Evolutionary conservation across 1,284 basidiomycete species (phyloP), one percentile per base, ranked within the genome.

Genomic region (Melampsora abietis-canadensis): DNA sequence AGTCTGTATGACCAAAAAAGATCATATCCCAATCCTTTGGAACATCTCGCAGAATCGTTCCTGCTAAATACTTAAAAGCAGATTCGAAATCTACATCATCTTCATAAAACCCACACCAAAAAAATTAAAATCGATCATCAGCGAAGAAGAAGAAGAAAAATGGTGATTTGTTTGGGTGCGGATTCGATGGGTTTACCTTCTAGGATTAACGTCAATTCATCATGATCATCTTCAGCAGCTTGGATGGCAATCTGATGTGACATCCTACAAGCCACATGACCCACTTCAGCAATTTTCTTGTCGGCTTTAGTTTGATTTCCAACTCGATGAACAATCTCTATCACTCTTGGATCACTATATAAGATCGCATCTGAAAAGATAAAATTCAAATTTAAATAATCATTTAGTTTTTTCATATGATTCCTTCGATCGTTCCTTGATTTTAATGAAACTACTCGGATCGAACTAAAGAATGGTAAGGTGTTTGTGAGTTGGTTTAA

Each of bases 21-120:
- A 74, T 74, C 30, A 74, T 66, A 24, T 74, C 72, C 72, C 72
- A 74, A 57, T 61, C 64, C 15, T 66, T 47, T 1, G 72, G 72
- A 2, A 61, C 72, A 27, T 74, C 72, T 46, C 72, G 66, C 17
- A 74, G 48, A 27, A 74, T 47, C 7, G 72, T 74, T 19, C 72
- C 72, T 4, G 72, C 31, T 21, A 66, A 34, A 27, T 74, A 74
- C n/a, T 47, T 60, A 51, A 74, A 74, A 24, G 72, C 72, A 30
- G 63, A 51, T 65, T 74, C 72, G 30, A 74, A 40, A 66, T 74
- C 72, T 24, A 74, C 64, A 66, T 74, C 72, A 59, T 74, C 72
- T 73, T 14, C 21, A 61, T 8, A 10, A 61, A 6, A 19, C 17
- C 17, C 2, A 30, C 2, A 4, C 1, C 27, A 62, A 37, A 57